A percentile compares a stretch with the other conserved stretches of the same genome.
Evolutionary conservation across 441 rosid genomes (phyloP).

Genomic region (Adansonia madagascariensis): DNA sequence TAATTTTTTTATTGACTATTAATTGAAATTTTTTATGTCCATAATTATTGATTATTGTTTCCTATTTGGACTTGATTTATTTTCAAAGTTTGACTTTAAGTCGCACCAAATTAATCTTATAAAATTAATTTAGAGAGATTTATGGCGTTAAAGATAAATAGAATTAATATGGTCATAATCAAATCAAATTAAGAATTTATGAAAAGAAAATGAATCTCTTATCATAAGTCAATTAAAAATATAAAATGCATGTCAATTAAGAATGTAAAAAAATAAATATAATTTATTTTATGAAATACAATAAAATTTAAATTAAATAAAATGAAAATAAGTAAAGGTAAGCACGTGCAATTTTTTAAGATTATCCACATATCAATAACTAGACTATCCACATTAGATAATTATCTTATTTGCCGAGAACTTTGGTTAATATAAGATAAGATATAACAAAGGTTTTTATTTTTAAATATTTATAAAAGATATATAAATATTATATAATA

Average conservation of each 20-base stretch:
- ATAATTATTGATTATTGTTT: not conserved
- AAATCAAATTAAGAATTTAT: not conserved
- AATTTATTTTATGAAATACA: not conserved
- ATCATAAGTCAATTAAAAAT: not conserved
- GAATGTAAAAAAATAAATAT: not conserved
- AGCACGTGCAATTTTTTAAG: not conserved
- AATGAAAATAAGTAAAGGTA: not conserved
- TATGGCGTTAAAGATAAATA: not conserved
- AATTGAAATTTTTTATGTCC: not conserved
- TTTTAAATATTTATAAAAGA: no score
- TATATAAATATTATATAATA: no score
- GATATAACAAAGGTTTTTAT: no score
- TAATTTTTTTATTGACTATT: not conserved
- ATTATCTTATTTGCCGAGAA: not conserved
- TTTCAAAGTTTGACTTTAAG: not conserved
- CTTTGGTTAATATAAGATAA: no score
- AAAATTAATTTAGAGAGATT: not conserved
- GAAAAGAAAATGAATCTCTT: not conserved
- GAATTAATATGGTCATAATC: not conserved
- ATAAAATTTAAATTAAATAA: not conserved
- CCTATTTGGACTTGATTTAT: slow-evolving; percentile 4
- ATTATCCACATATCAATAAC: not conserved
- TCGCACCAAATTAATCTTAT: not conserved
- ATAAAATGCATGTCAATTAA: not conserved
- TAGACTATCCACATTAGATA: not conserved